Percentiles rank a stretch among this genome's conserved stretches.
Conservation (phyloP, 2,329 filamentous ascomycete genomes). For the Arthrinium puccinioides region DNA sequence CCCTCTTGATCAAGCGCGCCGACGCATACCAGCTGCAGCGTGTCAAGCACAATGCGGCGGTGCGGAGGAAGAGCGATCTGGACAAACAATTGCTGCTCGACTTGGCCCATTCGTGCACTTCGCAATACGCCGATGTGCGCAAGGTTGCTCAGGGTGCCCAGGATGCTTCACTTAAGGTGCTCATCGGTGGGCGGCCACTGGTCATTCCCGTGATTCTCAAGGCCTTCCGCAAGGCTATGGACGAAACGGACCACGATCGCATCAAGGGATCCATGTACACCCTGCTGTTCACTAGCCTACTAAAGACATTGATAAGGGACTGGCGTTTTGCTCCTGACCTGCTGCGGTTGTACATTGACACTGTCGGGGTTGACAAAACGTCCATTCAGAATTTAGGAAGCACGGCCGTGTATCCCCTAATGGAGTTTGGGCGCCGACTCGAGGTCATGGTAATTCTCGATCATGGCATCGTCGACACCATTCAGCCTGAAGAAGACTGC, state of each 20-base stretch:
- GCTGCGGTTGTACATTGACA: constrained; percentile 82
- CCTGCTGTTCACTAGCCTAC: constrained; percentile 77
- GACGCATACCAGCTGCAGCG: constrained; percentile 92
- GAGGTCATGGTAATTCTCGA: constrained; percentile 83
- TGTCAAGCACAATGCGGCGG: constrained; percentile 87
- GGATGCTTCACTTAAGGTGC: constrained; percentile 86
- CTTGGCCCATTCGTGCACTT: constrained; percentile 82
- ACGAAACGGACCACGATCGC: constrained; percentile 73
- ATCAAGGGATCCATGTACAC: constrained; percentile 96
- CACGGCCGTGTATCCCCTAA: constrained; percentile 73
- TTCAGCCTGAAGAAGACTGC: constrained; percentile 63
- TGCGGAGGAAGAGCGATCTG: constrained; percentile 80
- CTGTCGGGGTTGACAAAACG: constrained; percentile 83
- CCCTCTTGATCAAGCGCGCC: constrained; percentile 84
- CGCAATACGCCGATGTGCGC: constrained; percentile 91
- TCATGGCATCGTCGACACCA: constrained; percentile 58
- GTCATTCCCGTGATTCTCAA: constrained; percentile 84
- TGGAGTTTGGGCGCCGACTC: constrained; percentile 85
- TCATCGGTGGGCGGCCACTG: constrained; percentile 80
- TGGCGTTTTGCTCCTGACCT: constrained; percentile 93
- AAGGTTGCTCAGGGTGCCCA: constrained; percentile 85
- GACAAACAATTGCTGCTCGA: constrained; percentile 82
- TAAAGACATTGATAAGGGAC: constrained; percentile 81
- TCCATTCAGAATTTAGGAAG: constrained; percentile 87
- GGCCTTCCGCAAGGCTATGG: constrained; percentile 70